Conservation (phyloP, 148 eudicot species). For the Fagopyrum tataricum region DNA sequence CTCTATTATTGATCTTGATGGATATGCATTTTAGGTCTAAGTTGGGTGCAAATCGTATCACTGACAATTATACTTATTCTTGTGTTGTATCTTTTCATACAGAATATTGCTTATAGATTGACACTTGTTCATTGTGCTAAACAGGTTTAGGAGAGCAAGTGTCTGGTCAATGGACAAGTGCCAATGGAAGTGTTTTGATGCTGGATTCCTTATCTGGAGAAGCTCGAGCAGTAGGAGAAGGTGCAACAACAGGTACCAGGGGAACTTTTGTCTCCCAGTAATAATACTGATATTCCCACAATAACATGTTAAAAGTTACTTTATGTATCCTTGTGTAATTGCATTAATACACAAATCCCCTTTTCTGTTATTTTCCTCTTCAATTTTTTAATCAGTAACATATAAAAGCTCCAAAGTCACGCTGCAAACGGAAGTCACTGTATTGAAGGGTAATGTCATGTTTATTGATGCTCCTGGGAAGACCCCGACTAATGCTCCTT, state of each 20-base stretch:
- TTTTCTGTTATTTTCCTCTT: background rate
- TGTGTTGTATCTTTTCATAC: background rate
- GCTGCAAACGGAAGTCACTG: constrained; percentile 60
- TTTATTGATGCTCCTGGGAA: constrained; percentile 60
- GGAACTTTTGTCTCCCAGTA: background rate
- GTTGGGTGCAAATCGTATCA: background rate
- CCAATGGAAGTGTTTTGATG: constrained; percentile 46
- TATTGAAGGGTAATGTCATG: constrained; percentile 40
- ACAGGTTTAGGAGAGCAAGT: constrained; percentile 38
- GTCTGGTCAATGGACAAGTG: constrained; percentile 62
- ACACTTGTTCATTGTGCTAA: background rate
- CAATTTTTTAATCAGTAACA: constrained; percentile 30
- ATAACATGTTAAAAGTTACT: background rate
- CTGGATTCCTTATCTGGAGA: constrained; percentile 57
- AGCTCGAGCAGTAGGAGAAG: constrained; percentile 70
- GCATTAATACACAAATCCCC: background rate
- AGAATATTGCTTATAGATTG: background rate
- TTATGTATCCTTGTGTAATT: background rate
- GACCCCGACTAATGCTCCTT: constrained; percentile 57
- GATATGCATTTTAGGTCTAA: background rate
- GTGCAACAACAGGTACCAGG: constrained; percentile 42
- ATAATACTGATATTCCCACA: background rate
- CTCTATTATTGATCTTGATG: background rate
- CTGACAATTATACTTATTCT: background rate
- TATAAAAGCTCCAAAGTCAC: constrained; percentile 46